A percentile compares a stretch with the other conserved stretches of the same genome.
phyloP scores from a whole-genome alignment of 352 stramenopile genomes.

The Phytophthora pseudosyringae region DNA sequence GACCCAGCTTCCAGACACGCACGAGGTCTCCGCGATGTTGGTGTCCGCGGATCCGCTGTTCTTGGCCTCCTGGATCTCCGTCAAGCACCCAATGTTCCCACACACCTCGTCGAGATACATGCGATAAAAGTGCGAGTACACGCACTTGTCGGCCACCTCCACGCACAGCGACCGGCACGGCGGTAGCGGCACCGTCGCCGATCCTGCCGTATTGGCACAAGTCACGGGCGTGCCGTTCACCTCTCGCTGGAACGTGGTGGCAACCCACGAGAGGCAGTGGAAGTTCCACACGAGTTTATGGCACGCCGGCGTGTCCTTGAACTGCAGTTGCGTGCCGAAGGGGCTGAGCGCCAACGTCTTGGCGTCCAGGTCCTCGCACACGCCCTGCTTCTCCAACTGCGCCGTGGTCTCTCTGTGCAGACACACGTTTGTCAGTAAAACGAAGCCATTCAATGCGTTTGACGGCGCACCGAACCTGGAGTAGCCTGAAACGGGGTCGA shows the following conservation, averaged over 20 bases:
- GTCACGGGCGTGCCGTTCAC: constrained; percentile 43
- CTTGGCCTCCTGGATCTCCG: constrained; percentile 49
- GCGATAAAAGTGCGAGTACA: constrained; percentile 77
- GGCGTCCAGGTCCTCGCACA: constrained; percentile 74
- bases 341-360: constrained; percentile 59
- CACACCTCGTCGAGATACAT: constrained; percentile 72
- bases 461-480: constrained; percentile 40
- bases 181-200: constrained; percentile 42
- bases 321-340: constrained; percentile 69
- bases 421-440: not conserved
- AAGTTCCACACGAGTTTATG: constrained; percentile 77
- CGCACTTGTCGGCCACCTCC: constrained; percentile 77
- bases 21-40: constrained; percentile 45
- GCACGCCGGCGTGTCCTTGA: constrained; percentile 68
- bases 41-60: constrained; percentile 34
- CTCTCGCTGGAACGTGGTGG: constrained; percentile 50
- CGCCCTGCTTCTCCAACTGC: constrained; percentile 75
- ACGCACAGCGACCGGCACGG: constrained; percentile 78
- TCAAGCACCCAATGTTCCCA: constrained; percentile 65
- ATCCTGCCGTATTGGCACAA: constrained; percentile 36
- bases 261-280: constrained; percentile 75
- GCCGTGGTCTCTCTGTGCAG: constrained; percentile 47
- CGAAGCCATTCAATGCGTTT: not conserved
- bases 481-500: constrained; percentile 70
- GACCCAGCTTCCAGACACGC: constrained; percentile 58